Evolutionary conservation across 1,284 basidiomycete genomes (phyloP), one percentile per base, ranked within the genome.

Genomic region (Trichosporon inkin): DNA sequence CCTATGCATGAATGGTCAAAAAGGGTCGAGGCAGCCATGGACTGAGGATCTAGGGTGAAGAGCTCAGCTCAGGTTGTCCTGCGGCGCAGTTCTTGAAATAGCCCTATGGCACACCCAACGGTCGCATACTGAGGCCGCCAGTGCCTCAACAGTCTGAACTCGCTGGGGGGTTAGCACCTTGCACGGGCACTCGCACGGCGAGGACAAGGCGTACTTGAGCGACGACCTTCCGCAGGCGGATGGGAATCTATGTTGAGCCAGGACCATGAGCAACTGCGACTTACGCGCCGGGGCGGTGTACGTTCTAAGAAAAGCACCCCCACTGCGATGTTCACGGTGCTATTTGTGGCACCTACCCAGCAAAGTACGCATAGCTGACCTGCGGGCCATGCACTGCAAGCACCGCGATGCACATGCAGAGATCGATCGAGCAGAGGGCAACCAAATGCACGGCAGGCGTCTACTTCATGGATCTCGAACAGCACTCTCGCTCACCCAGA

Each of bases 241-340:
- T 32, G 28, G 28, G 28, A 32, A 32, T 32, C 28, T 32, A 8
- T 32, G 5, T 8, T 32, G 17, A 1, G 17, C 3, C 17, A 7
- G 8, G 13, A 49, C 22, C 10, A 22, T 22, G 22, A 49, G 22
- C n/a, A 24, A 32, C 44, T 16, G 22, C 22, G 44, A 28, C 16
- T 10, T 22, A 32, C 24, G 44, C 44, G 44, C 44, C 44, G 28
- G 28, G 44, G 44, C 44, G 22, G 44, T 49, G 44, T 14, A 4
- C 6, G 44, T 49, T 49, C 44, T 32, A 49, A 28, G n/a, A 22
- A 19, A 14, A 22, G 44, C 14, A 14, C 24, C n/a, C 13, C 44
- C 22, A 32, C 44, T 49, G 44, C 44, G 44, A 49, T 14, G 44
- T 22, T 28, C 28, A 49, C 44, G 22, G 44, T 49, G 44, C 44